Evolutionary conservation across 179 eudicot species (phyloP).

Genomic region (Heliamphora pulchella): DNA sequence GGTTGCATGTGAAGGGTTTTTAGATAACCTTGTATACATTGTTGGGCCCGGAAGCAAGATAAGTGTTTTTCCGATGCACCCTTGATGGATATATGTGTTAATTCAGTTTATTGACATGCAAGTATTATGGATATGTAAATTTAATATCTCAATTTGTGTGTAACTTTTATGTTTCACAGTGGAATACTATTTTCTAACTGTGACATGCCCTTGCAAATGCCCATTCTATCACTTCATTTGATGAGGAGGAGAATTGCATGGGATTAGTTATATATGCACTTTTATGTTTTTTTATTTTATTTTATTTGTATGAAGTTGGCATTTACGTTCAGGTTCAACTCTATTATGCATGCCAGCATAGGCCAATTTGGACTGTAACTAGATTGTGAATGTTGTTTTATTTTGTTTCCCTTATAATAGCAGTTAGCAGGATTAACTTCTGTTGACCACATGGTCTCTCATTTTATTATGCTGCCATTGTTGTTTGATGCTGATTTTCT

Average conservation of each 20-base stretch:
- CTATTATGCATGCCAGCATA: not conserved
- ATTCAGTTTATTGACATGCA: not conserved
- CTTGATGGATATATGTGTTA: not conserved
- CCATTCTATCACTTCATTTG: too few relatives aligned
- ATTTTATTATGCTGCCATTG: not conserved
- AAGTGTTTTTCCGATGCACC: too few relatives aligned
- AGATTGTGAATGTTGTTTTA: not conserved
- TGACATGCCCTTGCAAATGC: not conserved
- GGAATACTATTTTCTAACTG: not conserved
- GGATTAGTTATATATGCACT: not conserved
- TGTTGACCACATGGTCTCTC: not conserved
- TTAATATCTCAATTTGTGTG: not conserved
- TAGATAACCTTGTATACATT: too few relatives aligned
- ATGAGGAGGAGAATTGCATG: too few relatives aligned
- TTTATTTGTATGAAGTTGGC: not conserved
- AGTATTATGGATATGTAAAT: not conserved
- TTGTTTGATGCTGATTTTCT: not conserved
- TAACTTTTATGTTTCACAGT: not conserved
- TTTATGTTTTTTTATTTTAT: not conserved
- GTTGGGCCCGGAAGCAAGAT: too few relatives aligned
- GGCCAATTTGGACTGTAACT: not conserved
- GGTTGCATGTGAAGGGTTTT: not conserved
- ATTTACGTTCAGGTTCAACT: not conserved
- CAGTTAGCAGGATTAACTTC: not conserved
- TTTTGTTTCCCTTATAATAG: not conserved